Percentiles rank a stretch among this genome's conserved stretches.
Evolutionary conservation across 768 basidiomycete genomes (phyloP).

Genomic region (Basidioascus undulatus): DNA sequence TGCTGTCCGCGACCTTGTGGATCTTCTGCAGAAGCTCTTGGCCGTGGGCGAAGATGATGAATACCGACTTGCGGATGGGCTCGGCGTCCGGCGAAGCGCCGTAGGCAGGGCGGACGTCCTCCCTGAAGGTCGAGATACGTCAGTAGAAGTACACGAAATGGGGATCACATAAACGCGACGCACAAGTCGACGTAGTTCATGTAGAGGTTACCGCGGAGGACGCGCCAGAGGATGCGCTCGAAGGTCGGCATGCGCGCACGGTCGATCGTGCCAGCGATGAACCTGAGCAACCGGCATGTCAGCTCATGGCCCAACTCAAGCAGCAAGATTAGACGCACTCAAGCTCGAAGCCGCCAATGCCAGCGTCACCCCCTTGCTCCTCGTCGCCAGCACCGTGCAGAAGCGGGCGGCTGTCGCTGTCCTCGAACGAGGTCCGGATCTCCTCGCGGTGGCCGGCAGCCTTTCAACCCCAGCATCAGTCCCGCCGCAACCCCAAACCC

Average conservation of each 20-base stretch:
- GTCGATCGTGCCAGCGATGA: constrained; percentile 90
- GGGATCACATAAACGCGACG: neutral
- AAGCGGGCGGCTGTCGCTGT: constrained; percentile 66
- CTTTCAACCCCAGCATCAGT: constrained; percentile 19
- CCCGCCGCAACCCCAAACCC: neutral
- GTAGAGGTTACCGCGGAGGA: constrained; percentile 87
- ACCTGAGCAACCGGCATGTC: constrained; percentile 25
- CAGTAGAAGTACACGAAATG: neutral
- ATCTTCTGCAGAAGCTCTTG: constrained; percentile 81
- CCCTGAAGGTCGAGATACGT: neutral
- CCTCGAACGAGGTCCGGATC: constrained; percentile 73
- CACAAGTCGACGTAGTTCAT: constrained; percentile 42
- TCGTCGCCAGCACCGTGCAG: constrained; percentile 66
- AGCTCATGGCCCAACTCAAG: neutral
- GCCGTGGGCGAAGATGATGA: constrained; percentile 98
- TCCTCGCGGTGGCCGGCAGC: constrained; percentile 54
- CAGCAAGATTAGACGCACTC: constrained; percentile 32
- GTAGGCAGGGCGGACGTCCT: no score
- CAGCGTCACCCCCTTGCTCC: constrained; percentile 28
- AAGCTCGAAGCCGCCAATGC: constrained; percentile 37
- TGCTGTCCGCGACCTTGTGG: constrained; percentile 93
- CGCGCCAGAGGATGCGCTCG: constrained; percentile 93
- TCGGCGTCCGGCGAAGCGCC: constrained; percentile 18
- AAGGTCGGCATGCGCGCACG: constrained; percentile 75
- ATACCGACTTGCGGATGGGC: constrained; percentile 77